Evolutionary conservation across 352 stramenopile genomes (phyloP).

Genomic region (Phytophthora vignae): DNA sequence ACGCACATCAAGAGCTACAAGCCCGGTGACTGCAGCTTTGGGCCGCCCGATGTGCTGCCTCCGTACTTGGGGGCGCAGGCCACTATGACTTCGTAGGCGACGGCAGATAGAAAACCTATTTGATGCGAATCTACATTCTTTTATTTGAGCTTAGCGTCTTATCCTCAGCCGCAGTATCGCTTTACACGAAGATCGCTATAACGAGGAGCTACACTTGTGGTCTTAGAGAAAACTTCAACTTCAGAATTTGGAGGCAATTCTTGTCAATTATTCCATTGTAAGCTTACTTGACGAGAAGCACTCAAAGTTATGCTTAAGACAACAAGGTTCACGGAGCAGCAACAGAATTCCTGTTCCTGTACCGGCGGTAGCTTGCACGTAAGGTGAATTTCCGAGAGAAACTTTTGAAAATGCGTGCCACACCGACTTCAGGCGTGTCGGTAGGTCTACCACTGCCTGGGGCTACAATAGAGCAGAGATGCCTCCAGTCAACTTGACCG

Average conservation of each 20-base stretch:
- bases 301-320: too few relatives aligned
- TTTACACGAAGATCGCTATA: too few relatives aligned
- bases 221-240: background rate
- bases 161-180: too few relatives aligned
- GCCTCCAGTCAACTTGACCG: too few relatives aligned
- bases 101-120: background rate
- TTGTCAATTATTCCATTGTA: too few relatives aligned
- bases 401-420: background rate
- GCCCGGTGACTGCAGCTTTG: conserved; percentile 52
- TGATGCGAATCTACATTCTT: background rate
- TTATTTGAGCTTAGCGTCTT: too few relatives aligned
- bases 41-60: conserved; percentile 41
- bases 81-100: background rate
- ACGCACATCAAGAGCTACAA: conserved; percentile 66
- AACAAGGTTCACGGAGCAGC: background rate
- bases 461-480: too few relatives aligned
- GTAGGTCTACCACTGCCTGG: too few relatives aligned
- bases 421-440: background rate
- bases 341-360: background rate
- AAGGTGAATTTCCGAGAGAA: background rate
- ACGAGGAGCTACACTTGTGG: background rate
- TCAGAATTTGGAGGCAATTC: background rate
- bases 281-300: too few relatives aligned
- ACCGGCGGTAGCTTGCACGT: too few relatives aligned
- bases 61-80: conserved; percentile 32